Conservation (phyloP, 805 yeast genomes). For the Ogataea pignaliae region DNA sequence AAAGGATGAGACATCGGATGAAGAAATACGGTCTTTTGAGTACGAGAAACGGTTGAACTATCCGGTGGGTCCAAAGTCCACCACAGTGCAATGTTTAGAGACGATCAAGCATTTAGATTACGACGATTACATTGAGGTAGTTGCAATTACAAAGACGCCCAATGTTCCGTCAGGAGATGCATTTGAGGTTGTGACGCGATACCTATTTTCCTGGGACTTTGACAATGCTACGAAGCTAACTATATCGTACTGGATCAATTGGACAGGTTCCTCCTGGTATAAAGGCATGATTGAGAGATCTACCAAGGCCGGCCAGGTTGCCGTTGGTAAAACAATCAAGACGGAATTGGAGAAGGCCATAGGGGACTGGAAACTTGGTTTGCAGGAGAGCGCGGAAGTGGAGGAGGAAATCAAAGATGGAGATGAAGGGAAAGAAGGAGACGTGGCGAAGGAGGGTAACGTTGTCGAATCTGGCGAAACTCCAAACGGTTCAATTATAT, state of each 20-base stretch:
- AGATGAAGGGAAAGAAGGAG: not conserved
- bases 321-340: slow-evolving; percentile 44
- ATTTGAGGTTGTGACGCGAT: slow-evolving; percentile 71
- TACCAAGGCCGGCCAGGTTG: slow-evolving; percentile 72
- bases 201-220: slow-evolving; percentile 69
- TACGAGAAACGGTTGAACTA: slow-evolving; percentile 74
- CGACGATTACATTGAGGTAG: slow-evolving; percentile 51
- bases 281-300: slow-evolving; percentile 85
- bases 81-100: slow-evolving; percentile 61
- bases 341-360: slow-evolving; percentile 19
- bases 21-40: slow-evolving; percentile 47
- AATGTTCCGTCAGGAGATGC: slow-evolving; percentile 91
- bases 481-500: too few relatives aligned
- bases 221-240: slow-evolving; percentile 54
- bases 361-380: slow-evolving; percentile 5
- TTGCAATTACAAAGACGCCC: slow-evolving; percentile 72
- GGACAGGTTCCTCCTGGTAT: slow-evolving; percentile 93
- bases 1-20: slow-evolving; percentile 36
- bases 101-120: slow-evolving; percentile 51
- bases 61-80: slow-evolving; percentile 90
- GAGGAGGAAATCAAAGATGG: not conserved
- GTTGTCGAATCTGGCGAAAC: too few relatives aligned
- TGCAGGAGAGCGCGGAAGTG: not conserved
- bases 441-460: too few relatives aligned
- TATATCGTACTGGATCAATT: slow-evolving; percentile 72